phyloP scores from a whole-genome alignment of 352 stramenopile species.

The Peronosclerospora sorghi region DNA sequence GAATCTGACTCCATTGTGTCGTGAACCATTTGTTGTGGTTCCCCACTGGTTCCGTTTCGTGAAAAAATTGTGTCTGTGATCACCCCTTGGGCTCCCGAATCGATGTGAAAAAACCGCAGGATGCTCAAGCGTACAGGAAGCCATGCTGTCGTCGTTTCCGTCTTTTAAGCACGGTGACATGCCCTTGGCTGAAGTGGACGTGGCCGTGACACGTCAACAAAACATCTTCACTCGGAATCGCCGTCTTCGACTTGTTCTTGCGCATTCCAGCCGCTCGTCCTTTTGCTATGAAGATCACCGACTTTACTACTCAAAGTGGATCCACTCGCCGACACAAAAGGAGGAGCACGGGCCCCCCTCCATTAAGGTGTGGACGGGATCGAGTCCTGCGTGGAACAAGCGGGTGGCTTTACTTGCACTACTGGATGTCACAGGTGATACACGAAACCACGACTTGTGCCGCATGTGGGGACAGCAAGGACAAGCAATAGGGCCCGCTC shows the following conservation, averaged over 20 bases:
- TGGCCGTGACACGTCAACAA: too few species aligned
- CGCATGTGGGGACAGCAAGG: conserved; percentile 1
- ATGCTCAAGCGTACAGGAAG: not conserved
- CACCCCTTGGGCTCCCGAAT: conserved; percentile 28
- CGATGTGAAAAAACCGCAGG: conserved; percentile 11
- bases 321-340: too few species aligned
- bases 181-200: too few species aligned
- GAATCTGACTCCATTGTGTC: too few species aligned
- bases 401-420: conserved; percentile 15
- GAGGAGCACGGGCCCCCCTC: too few species aligned
- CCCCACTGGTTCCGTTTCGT: conserved; percentile 7
- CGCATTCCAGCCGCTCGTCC: conserved; percentile 4
- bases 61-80: conserved; percentile 22
- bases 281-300: conserved; percentile 16
- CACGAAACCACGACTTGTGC: conserved; percentile 21
- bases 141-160: conserved; percentile 5
- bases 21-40: too few species aligned
- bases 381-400: conserved; percentile 13
- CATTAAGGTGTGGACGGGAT: conserved; percentile 10
- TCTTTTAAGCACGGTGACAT: too few species aligned
- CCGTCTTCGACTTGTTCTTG: too few species aligned
- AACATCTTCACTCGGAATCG: too few species aligned
- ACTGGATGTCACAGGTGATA: conserved; percentile 23
- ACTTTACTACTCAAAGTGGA: conserved; percentile 4
- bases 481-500: conserved; percentile 13